Base-by-base conservation (phyloP, 2,329 filamentous ascomycete genomes). In the Aphanocladium album region DNA sequence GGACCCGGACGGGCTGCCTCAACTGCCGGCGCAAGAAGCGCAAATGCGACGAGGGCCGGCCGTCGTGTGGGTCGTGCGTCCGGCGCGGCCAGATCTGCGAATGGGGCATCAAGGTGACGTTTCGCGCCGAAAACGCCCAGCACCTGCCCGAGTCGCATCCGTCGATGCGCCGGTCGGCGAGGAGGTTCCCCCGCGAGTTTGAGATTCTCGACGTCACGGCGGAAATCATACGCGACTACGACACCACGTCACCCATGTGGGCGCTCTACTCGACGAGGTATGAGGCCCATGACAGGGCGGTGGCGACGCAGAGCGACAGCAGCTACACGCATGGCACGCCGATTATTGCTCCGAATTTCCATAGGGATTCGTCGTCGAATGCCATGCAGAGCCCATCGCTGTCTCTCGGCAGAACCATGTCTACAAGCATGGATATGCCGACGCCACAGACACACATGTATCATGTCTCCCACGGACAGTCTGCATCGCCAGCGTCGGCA, bases 1-100 rank as follows among this genome's bases (percentile, higher is more conserved):
- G 72, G 17, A 74, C 72, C 16, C 66, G 72, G 25, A 73, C 71
- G 5, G 72, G 73, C 1, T 75, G 73, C 43, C 70, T 75, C 58
- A 74, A 74, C 62, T 75, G 73, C 30, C 72, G 73, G 8, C 71
- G 72, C 39, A 74, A 72, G 65, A 75, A 75, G 68, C 68, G 73
- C 46, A 75, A 74, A 62, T 75, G 73, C 60, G 73, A 76, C 57
- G 74, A 76, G 60, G 64, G 64, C 6, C 71, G 69, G 1, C 74
- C 74, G 7, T 63, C 70, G 2, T 76, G 74, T 47, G 71, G 72
- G 16, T 71, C 71, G 1, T 76, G 73, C 63, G 62, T 66, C 12
- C 69, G 72, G 11, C 67, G 69, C 3, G 65, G 65, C 27, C 71
- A 74, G 54, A 52, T 52, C 1, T 76, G 74, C 46, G 68, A 73